Evolutionary conservation across 2,329 filamentous ascomycete species (phyloP), one percentile per base, ranked within the genome.

Genomic region (Penicillium hesseltinei): DNA sequence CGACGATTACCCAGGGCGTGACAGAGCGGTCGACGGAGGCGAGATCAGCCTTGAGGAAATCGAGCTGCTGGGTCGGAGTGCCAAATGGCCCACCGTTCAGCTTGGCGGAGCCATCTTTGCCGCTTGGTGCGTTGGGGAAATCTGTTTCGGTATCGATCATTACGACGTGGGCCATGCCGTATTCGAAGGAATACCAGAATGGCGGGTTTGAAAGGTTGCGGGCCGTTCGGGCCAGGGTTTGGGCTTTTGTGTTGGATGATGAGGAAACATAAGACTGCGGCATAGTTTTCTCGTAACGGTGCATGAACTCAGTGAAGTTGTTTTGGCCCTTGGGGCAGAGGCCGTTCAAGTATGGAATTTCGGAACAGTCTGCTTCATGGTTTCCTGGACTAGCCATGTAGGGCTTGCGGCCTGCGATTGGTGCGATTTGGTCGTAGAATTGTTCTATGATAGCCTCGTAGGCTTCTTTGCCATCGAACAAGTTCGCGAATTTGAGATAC

Each of bases 151-250:
- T 84, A 72, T 85, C 73, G 58, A 84, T 76, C 80, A 82, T 81
- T 36, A 78, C 72, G 52, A 82, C 69, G 66, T 85, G 82, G 0
- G 73, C 76, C 79, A 84, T 81, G 58, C 82, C 82, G 67, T 85
- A 84, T 58, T 85, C 82, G 65, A 84, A 85, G 0, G 80, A 82
- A 72, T 83, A 85, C 82, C 82, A 85, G 64, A 84, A 84, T 0
- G 81, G 80, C 17, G 82, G 80, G n/a, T 80, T 75, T 5, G 81
- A 72, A 9, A 82, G 73, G 39, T 66, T 25, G 23, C 67, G 62
- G 2, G 82, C 82, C 62, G 76, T 77, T 58, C 77, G 76, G 44
- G 82, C 81, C 25, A 70, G 71, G 4, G 76, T 60, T 44, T 75
- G 75, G 1, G 81, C 81, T 0, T 69, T 68, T 2, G 61, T 65